Evolutionary conservation across 805 yeast genomes (phyloP), one percentile per base, ranked within the genome.

Genomic region (Zygoascus tannicola): DNA sequence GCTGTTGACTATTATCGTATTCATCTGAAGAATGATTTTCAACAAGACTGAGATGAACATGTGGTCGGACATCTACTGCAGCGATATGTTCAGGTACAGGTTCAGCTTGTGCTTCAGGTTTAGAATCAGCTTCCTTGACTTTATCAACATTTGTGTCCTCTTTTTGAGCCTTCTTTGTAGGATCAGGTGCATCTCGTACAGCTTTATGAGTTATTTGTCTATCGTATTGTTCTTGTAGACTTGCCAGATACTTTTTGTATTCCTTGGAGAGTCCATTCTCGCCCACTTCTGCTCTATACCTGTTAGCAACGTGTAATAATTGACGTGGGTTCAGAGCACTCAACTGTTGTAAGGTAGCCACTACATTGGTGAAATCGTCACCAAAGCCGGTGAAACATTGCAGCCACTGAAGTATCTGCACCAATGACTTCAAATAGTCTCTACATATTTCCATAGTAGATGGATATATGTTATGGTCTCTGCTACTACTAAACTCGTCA

Each of bases 401-500:
- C 41, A 88, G 65, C 90, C 95, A 90, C 60, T 90, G 96, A 44
- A 90, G 66, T 22, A 90, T 62, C 60, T 90, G 88, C 42, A 81
- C 74, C 0, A 83, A 69, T 0, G 95, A 87, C 47, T 74, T 75
- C 41, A 88, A 67, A 51, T 84, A 86, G 19, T 66, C 64, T 33
- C 75, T 76, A 0, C 92, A 81, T 18, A 86, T 73, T 41, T 74
- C 73, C 54, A 70, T 77, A 41, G 85, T 67, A 1, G 85, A 69
- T 41, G 74, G 75, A 59, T 82, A 84, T 5, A 20, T 22, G 18
- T 30, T 22, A 16, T 26, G 28, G 16, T 41, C 37, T n/a, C 15
- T n/a, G 3, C 37, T 22, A 56, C 74, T 28, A 8, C 50, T 47
- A 41, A 53, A 54, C 41, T 53, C 57, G 35, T 55, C 58, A 26